Percentiles rank a stretch among this genome's conserved stretches.
These are phyloP conservation scores for Trichosanthes truncata DNA, from an alignment of 306 rosid species.

Conservation along the genomic window DNA sequence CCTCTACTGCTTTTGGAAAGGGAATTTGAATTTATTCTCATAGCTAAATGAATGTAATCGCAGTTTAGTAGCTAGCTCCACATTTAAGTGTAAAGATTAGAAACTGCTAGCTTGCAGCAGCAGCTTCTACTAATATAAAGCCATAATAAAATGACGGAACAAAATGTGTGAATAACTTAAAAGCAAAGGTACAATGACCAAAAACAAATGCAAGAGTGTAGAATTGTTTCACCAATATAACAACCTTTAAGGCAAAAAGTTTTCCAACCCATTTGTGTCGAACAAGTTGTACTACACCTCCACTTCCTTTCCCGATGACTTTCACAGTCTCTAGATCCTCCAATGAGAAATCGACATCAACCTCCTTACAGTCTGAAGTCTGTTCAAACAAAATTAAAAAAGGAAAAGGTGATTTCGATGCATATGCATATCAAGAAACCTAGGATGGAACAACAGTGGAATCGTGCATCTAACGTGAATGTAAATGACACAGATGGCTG, in stretches of 20 bases:
- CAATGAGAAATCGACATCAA: constrained; percentile 55
- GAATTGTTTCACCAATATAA: constrained; percentile 4
- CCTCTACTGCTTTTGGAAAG: neutral
- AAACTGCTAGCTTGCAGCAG: neutral
- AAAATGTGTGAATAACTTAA: neutral
- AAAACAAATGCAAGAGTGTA: neutral
- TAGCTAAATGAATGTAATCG: neutral
- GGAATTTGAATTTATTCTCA: neutral
- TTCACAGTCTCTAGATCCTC: constrained; percentile 86
- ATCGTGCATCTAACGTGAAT: neutral
- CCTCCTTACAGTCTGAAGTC: constrained; percentile 69
- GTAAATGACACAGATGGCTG: neutral
- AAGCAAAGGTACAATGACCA: constrained; percentile 10
- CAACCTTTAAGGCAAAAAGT: constrained; percentile 88
- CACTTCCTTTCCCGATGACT: constrained; percentile 94
- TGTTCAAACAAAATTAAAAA: constrained; percentile 29
- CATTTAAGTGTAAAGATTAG: neutral
- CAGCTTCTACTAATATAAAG: neutral
- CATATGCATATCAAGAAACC: neutral
- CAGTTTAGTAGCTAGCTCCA: neutral
- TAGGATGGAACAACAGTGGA: neutral
- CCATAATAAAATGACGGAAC: neutral
- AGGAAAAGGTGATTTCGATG: neutral
- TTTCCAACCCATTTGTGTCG: constrained; percentile 92
- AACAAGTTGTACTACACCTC: constrained; percentile 96